phyloP scores from a whole-genome alignment of 1,284 basidiomycete genomes.

The Singerocomus inundabilis region DNA sequence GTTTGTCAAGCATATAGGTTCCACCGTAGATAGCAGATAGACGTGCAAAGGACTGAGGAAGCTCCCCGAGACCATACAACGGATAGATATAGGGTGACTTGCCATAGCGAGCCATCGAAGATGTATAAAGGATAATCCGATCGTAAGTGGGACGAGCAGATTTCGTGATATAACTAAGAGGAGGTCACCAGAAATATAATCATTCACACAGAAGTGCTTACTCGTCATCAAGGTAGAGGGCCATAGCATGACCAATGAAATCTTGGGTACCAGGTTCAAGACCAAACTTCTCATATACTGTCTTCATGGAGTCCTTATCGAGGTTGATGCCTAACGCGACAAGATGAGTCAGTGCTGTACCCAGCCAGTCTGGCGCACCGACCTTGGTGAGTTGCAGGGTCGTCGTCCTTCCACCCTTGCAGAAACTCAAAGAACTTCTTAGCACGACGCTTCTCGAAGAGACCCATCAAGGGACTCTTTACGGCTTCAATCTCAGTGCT shows the following conservation, averaged over 20 bases:
- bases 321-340: slow-evolving; percentile 70
- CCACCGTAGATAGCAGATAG: slow-evolving; percentile 98
- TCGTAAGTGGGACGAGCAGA: slow-evolving; percentile 90
- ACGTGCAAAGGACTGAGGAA: slow-evolving; percentile 98
- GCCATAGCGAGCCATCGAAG: slow-evolving; percentile 98
- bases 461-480: slow-evolving; percentile 91
- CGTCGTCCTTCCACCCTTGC: slow-evolving; percentile 93
- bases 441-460: slow-evolving; percentile 97
- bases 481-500: slow-evolving; percentile 98
- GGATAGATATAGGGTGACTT: slow-evolving; percentile 99
- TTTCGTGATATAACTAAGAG: slow-evolving; percentile 84
- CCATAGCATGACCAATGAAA: slow-evolving; percentile 99
- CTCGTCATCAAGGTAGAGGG: slow-evolving; percentile 97
- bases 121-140: slow-evolving; percentile 96
- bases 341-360: slow-evolving; percentile 4
- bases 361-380: slow-evolving; percentile 19
- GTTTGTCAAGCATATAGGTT: slow-evolving; percentile 99
- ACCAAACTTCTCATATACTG: slow-evolving; percentile 95
- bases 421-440: slow-evolving; percentile 99
- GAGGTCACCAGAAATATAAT: slow-evolving; percentile 2
- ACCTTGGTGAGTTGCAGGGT: slow-evolving; percentile 96
- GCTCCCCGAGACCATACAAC: slow-evolving; percentile 97
- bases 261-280: slow-evolving; percentile 97
- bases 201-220: slow-evolving; percentile 43
- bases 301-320: slow-evolving; percentile 87